Base-by-base conservation (phyloP, 192 early-diverging fungal species). In the Umbelopsis isabellina region DNA sequence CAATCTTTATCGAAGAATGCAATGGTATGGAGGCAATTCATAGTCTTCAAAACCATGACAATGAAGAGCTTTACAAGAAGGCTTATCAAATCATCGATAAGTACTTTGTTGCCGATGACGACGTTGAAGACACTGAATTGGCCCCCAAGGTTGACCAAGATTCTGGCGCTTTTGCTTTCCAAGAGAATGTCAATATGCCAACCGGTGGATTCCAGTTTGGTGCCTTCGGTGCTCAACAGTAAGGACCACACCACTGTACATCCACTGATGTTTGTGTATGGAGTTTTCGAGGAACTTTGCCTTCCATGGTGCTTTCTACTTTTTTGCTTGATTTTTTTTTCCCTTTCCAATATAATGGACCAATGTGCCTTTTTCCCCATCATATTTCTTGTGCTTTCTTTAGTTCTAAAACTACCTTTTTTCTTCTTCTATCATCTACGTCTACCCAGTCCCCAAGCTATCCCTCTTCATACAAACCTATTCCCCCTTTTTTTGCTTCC, bases 11-110 rank as follows among this genome's bases (percentile, higher is more conserved):
- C 72, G 98, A 99, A 83, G 95, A 95, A 73, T 92, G 89, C 49
- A 94, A 90, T 64, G 98, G 97, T 48, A 93, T 98, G 83, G 95
- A 98, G 65, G 94, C 94, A 85, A 94, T 99, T 75, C 91, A 98
- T 82, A 83, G 90, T 46, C 84, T 99, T 47, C 98, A 98, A 84
- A 84, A 89, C 69, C 98, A 99, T 86, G 93, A 95, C 71, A 98
- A 97, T 75, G 78, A 80, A n/a, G 97, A 96, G 25, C 94, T 99
- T 73, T 98, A 99, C 90, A 91, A 89, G 83, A 98, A 99, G 85
- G 91, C 95, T 0, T 98, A 96, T 81, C 75, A 80, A 68, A 93
- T 99, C 78, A 97, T 99, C 69, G 95, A 97, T 83, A 94, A 91
- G 82, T 99, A 97, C 88, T 99, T 97, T 82, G 80, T 79, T 46